Base-by-base conservation (phyloP, 352 stramenopile genomes). In the Albugo candida region DNA sequence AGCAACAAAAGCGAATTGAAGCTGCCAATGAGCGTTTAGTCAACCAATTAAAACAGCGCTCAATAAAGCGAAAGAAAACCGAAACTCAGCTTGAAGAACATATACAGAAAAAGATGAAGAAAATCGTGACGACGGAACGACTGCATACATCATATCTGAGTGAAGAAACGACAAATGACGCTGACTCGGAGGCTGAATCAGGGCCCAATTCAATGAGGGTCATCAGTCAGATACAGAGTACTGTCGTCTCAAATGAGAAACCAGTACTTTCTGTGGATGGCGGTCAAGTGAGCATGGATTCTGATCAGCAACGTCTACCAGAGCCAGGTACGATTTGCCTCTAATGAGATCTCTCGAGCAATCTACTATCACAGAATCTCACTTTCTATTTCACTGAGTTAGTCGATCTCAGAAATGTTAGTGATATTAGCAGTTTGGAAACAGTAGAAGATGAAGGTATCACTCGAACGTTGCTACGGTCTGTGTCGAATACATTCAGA, bases 1-100 rank as follows among this genome's bases (percentile, higher is more conserved):
- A 83, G 52, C 75, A 85, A 63, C 61, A 79, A 55, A 65, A 70
- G 42, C 75, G 75, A 56, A 65, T 88, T 24, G 67, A 81, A 14
- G 54, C 50, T 1, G 75, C 72, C 0, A 70, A 69, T 21, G 64
- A 67, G 43, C 75, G 75, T 41, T 57, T 82, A 38, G 65, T 61
- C 1, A 52, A 51, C 14, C 40, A 43, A 36, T 78, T 81, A 63
- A 75, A 78, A 41, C 59, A 74, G 16, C 56, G 67, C 51, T 20
- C 57, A n/a, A 52, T 64, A 37, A 79, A 88, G 62, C 70, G 69
- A 45, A 72, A 83, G 51, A 57, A 59, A 47, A 47, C 72, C 17
- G 62, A 73, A 37, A 59, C 61, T 21, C 62, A 56, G 14, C 41
- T 65, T 0, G 70, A 86, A 27, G 56, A 40, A 5, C 61, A 74